Evolutionary conservation across 306 rosid genomes (phyloP), one percentile per base, ranked within the genome.

Genomic region (Glycine latifolia): DNA sequence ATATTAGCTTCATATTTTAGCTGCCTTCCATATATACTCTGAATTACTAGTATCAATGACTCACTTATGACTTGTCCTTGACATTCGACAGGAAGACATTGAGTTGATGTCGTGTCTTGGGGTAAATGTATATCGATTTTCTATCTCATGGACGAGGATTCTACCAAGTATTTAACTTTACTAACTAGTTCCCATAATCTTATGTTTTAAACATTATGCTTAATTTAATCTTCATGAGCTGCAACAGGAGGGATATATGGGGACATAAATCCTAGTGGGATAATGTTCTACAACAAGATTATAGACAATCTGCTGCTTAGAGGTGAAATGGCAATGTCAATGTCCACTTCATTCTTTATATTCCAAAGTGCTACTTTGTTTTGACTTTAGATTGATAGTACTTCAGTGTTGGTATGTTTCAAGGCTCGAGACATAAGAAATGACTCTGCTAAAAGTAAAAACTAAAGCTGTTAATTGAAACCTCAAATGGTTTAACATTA

Each of bases 121-220:
- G n/a, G 41, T 87, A 20, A 85, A 87, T 81, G 86, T 88, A 4
- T 92, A 92, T 76, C 76, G 95, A 8, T 89, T 90, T 82, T 92
- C 97, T 6, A 90, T 92, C 80, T 88, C 93, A 2, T 90, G 94
- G 93, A 53, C 92, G 0, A 86, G 94, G 83, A 89, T 90, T 84
- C 85, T 92, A 78, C 94, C 97, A 0, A 75, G 94, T 55, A 6
- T 67, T 73, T 13, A 72, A 14, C 1, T 80, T 33, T 53, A 69
- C 47, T 46, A 4, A 59, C 8, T 62, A 73, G 8, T n/a, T 60
- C 31, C 48, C n/a, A 47, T 11, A 44, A 43, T 43, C 47, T 6
- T 6, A 6, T 43, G 9, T 43, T 43, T 43, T 8, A 43, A 43
- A 52, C 55, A 81, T 37, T 67, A 49, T 55, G 33, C 76, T 44